Percentiles rank a stretch among this genome's conserved stretches.
phyloP scores from a whole-genome alignment of 2,329 filamentous ascomycete genomes.

The Beauveria scarabaeidicola region DNA sequence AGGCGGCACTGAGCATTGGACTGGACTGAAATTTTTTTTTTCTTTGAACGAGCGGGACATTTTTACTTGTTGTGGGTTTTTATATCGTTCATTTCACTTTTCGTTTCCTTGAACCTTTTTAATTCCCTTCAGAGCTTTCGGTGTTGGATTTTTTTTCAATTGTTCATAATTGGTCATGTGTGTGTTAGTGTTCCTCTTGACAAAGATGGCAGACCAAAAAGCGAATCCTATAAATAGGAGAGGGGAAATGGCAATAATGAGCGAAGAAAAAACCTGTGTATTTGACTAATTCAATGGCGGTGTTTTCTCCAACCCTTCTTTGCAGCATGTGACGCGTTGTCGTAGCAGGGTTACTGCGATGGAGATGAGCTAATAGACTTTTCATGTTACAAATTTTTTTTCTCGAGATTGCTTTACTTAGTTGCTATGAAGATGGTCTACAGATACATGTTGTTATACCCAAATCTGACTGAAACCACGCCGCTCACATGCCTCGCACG shows the following conservation, averaged over 20 bases:
- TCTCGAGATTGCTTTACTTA: no score
- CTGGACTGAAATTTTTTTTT: not conserved
- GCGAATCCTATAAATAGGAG: not conserved
- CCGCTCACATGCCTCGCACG: no score
- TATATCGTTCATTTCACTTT: not conserved
- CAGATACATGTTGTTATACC: not conserved
- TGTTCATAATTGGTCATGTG: not conserved
- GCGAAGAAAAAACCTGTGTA: not conserved
- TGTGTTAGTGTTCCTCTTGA: not conserved
- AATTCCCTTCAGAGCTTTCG: not conserved
- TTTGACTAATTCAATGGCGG: not conserved
- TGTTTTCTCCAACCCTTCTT: not conserved
- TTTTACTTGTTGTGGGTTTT: not conserved
- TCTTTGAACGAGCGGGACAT: not conserved
- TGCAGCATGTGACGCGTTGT: no score
- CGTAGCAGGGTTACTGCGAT: no score
- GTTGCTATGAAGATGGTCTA: not conserved
- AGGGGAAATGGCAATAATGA: not conserved
- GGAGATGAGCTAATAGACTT: not conserved
- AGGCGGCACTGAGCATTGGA: not conserved
- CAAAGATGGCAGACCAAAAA: not conserved
- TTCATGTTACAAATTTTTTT: not conserved
- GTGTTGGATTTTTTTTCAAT: not conserved
- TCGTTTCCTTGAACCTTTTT: not conserved
- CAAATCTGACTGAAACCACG: not conserved